These are phyloP conservation scores for Fagopyrum tataricum DNA, from an alignment of 148 eudicot species.

Conservation along the genomic window DNA sequence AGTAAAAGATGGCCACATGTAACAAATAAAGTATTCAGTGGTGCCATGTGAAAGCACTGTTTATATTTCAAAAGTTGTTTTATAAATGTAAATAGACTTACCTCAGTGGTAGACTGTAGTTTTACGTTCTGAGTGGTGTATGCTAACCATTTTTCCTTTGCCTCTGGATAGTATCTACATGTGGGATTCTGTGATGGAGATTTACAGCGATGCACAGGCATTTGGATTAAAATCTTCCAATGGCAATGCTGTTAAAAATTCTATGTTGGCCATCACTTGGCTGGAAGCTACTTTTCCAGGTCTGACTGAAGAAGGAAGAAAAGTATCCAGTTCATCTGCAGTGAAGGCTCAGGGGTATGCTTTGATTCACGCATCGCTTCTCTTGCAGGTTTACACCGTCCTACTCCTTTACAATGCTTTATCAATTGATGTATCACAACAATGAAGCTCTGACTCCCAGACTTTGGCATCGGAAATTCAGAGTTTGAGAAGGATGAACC, in stretches of 20 bases:
- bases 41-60: neutral
- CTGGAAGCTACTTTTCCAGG: constrained; percentile 93
- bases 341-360: constrained; percentile 72
- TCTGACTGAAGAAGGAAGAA: constrained; percentile 40
- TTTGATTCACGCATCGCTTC: constrained; percentile 62
- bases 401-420: constrained; percentile 5
- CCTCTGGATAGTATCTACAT: constrained; percentile 48
- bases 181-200: constrained; percentile 79
- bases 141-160: neutral
- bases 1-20: neutral
- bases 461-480: neutral
- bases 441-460: neutral
- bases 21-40: too few species aligned
- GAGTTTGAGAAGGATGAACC: neutral
- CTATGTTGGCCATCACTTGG: constrained; percentile 80
- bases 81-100: neutral
- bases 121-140: neutral
- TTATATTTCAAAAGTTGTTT: neutral
- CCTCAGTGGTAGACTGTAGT: neutral
- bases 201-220: constrained; percentile 72
- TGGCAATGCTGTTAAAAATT: constrained; percentile 57
- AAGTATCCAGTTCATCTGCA: constrained; percentile 37
- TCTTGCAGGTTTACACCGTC: constrained; percentile 59
- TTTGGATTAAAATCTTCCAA: constrained; percentile 63
- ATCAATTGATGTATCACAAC: neutral